Percentiles rank a stretch among this genome's conserved stretches.
phyloP scores from a whole-genome alignment of 2,329 filamentous ascomycete genomes.

The Exophiala oligosperma region DNA sequence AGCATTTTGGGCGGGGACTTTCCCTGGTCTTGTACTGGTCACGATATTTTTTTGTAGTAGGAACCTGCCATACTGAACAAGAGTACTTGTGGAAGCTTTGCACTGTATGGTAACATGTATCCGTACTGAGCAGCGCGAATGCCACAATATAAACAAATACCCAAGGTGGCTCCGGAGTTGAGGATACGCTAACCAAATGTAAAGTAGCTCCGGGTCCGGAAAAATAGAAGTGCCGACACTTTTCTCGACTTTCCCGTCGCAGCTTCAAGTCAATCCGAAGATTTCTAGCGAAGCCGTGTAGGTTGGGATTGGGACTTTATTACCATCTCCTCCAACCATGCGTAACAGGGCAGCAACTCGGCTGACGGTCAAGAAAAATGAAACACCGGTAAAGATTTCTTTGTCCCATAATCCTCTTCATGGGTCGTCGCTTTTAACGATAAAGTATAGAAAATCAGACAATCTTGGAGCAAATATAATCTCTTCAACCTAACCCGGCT shows the following conservation, averaged over 20 bases:
- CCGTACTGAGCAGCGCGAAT: too few relatives aligned
- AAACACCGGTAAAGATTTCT: background rate
- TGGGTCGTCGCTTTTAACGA: background rate
- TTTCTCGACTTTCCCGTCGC: background rate
- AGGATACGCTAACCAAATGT: background rate
- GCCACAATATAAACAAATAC: too few relatives aligned
- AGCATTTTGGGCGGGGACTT: too few relatives aligned
- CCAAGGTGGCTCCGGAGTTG: background rate
- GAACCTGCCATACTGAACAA: too few relatives aligned
- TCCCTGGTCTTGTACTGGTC: too few relatives aligned
- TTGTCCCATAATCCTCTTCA: background rate
- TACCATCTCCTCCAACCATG: slow-evolving; percentile 32
- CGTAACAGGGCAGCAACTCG: slow-evolving; percentile 46
- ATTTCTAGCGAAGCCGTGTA: slow-evolving; percentile 4
- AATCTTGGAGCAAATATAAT: slow-evolving; percentile 98
- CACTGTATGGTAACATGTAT: too few relatives aligned
- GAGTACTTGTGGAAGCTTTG: too few relatives aligned
- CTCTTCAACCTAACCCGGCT: slow-evolving; percentile 78
- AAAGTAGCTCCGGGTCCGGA: background rate
- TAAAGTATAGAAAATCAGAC: slow-evolving; percentile 73
- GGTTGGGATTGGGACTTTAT: background rate
- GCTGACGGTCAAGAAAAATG: slow-evolving; percentile 32
- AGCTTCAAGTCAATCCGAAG: background rate
- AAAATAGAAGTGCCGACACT: background rate
- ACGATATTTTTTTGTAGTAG: too few relatives aligned